Conservation (phyloP, 208 protist genomes). For the Trypanosoma brucei region DNA sequence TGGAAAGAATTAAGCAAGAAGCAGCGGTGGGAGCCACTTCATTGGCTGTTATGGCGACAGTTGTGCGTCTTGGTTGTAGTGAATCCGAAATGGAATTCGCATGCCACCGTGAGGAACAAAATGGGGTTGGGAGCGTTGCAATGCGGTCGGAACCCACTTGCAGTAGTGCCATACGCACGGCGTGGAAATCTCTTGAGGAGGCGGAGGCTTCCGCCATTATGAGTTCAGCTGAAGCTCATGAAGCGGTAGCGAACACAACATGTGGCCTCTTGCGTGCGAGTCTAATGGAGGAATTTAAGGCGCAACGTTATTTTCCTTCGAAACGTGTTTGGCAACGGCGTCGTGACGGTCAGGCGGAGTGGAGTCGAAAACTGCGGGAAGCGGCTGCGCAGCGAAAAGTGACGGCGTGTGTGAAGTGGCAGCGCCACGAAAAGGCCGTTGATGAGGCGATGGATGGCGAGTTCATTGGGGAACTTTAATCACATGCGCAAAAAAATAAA, state of each 20-base stretch:
- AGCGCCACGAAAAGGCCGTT: constrained; percentile 10
- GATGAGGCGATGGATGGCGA: constrained; percentile 1
- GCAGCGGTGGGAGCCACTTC: too few relatives aligned
- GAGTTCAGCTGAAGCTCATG: neutral
- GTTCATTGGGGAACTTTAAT: neutral
- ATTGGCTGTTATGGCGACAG: too few relatives aligned
- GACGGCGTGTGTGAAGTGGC: constrained; percentile 6
- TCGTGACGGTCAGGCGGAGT: neutral
- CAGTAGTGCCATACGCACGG: neutral
- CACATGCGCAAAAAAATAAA: too few relatives aligned
- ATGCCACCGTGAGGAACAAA: too few relatives aligned
- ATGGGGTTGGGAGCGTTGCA: neutral
- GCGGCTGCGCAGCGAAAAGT: neutral
- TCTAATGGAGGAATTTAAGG: constrained; percentile 10
- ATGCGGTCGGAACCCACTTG: neutral
- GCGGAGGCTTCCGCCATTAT: neutral
- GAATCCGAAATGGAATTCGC: too few relatives aligned
- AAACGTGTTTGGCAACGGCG: neutral
- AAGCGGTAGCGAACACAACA: constrained; percentile 5
- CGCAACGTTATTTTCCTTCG: constrained; percentile 17
- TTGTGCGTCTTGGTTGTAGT: too few relatives aligned
- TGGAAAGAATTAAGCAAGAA: too few relatives aligned
- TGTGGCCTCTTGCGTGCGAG: constrained; percentile 12
- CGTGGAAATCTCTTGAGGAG: constrained; percentile 1
- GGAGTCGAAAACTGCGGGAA: constrained; percentile 3